Conservation (phyloP, 768 basidiomycete genomes). For the Austroboletus eburneus region DNA sequence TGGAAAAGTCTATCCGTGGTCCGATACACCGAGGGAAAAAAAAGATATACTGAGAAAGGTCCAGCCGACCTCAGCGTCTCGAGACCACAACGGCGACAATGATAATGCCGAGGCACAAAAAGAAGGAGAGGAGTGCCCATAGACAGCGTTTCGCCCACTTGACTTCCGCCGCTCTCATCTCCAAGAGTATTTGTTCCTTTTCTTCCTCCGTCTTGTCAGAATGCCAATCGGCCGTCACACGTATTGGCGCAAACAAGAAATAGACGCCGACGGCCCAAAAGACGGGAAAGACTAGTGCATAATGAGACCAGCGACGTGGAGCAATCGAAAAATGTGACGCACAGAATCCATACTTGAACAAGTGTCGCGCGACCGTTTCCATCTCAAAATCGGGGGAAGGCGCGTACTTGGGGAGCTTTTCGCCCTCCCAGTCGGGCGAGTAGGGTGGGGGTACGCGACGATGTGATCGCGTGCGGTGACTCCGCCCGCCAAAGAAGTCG, state of each 20-base stretch:
- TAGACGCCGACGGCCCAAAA: constrained; percentile 60
- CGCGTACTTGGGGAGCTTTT: constrained; percentile 25
- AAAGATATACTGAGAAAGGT: neutral
- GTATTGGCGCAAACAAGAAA: constrained; percentile 52
- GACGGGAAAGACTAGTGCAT: constrained; percentile 49
- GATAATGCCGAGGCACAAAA: constrained; percentile 33
- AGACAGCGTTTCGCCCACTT: constrained; percentile 59
- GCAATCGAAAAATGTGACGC: constrained; percentile 15
- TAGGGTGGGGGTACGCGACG: constrained; percentile 40
- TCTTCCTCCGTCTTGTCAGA: constrained; percentile 53
- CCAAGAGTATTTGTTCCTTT: constrained; percentile 40
- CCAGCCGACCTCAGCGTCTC: constrained; percentile 19
- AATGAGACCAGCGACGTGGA: too few species aligned
- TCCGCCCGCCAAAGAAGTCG: constrained; percentile 31
- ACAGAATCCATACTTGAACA: constrained; percentile 66
- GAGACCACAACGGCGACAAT: constrained; percentile 21
- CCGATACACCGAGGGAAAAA: neutral
- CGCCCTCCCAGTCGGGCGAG: constrained; percentile 36
- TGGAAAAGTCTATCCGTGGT: neutral
- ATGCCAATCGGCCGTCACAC: constrained; percentile 48
- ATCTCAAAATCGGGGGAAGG: constrained; percentile 39
- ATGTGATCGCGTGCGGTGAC: constrained; percentile 22
- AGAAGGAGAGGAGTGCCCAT: constrained; percentile 46
- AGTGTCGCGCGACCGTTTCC: constrained; percentile 52
- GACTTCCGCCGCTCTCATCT: constrained; percentile 45